These are phyloP conservation scores for Botrytis paeoniae DNA, from an alignment of 2,329 filamentous ascomycete genomes.

Conservation along the genomic window DNA sequence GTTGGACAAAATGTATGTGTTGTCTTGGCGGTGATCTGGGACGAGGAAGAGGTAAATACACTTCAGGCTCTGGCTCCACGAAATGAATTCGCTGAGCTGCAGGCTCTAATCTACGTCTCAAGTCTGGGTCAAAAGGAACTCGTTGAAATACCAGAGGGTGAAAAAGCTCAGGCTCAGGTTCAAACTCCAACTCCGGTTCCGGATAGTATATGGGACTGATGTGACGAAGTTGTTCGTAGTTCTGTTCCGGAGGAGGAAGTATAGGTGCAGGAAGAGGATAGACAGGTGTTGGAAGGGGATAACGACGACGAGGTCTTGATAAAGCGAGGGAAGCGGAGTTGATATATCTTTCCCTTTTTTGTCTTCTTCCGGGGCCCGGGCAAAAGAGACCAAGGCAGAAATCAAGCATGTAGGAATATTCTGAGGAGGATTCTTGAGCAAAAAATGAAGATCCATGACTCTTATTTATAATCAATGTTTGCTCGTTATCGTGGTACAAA, in stretches of 20 bases:
- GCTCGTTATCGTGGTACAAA: neutral
- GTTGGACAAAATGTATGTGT: neutral
- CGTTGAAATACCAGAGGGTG: neutral
- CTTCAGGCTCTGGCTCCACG: neutral
- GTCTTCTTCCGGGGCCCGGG: slow-evolving; percentile 10
- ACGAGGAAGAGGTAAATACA: neutral
- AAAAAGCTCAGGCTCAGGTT: neutral
- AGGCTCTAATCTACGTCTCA: neutral
- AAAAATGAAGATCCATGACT: neutral
- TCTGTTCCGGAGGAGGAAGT: neutral
- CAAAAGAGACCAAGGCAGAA: slow-evolving; percentile 16
- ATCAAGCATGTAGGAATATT: slow-evolving; percentile 8
- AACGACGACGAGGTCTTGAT: neutral
- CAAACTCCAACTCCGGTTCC: neutral
- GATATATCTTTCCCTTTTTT: slow-evolving; percentile 3
- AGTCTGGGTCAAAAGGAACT: neutral
- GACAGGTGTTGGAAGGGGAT: neutral
- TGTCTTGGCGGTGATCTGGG: neutral
- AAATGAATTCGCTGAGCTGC: neutral
- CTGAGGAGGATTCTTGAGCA: neutral
- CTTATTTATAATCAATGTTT: neutral
- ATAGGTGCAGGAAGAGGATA: neutral
- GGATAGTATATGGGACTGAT: neutral
- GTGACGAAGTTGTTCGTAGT: neutral
- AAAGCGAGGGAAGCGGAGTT: neutral